Base-by-base conservation (phyloP, 805 yeast genomes). In the Candida rishiriensis region DNA sequence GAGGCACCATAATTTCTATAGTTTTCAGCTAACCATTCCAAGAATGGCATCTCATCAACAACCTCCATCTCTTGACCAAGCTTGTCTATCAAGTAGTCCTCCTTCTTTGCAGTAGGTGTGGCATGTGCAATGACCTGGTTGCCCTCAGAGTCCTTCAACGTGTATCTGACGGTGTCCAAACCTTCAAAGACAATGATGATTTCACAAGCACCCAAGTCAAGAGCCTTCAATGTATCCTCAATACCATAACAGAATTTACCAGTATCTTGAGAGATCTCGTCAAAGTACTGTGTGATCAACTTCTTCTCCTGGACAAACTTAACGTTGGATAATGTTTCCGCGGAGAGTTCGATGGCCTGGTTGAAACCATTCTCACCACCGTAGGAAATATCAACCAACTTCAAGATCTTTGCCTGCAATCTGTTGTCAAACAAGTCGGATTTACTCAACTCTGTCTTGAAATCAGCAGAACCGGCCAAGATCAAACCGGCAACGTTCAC, bases 291-390 rank as follows among this genome's bases (percentile, higher is more conserved):
- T 50, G 87, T 85, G 64, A 93, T 83, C 59, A 93, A 79, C 73
- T 91, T 91, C 86, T 93, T 93, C 68, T 93, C 99, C 73, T 93
- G 99, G 49, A 93, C 91, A 65, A 93, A 93, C 69, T 93, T 93
- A 56, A 93, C 99, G 66, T 91, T 93, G 40, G 97, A 85, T 62
- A 93, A 77, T 26, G 99, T 86, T 75, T 93, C 99, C 29, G 97
- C 96, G 29, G 97, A 86, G 55, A 93, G 76, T 70, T 93, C 99
- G 59, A 93, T 95, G 37, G 99, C 99, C 75, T 93, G 99, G 73
- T 93, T 93, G 76, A 93, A 93, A 38, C 99, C 99, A 66, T 93
- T 93, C 71, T 93, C 99, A 65, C 99, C 99, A 69, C 99, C 99
- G 63, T 93, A 93, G 3, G 98, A 90, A 45, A 93, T 86, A 74